Evolutionary conservation across 2,329 filamentous ascomycete genomes (phyloP), one percentile per base, ranked within the genome.

Genomic region (Incumbomyces lentus): DNA sequence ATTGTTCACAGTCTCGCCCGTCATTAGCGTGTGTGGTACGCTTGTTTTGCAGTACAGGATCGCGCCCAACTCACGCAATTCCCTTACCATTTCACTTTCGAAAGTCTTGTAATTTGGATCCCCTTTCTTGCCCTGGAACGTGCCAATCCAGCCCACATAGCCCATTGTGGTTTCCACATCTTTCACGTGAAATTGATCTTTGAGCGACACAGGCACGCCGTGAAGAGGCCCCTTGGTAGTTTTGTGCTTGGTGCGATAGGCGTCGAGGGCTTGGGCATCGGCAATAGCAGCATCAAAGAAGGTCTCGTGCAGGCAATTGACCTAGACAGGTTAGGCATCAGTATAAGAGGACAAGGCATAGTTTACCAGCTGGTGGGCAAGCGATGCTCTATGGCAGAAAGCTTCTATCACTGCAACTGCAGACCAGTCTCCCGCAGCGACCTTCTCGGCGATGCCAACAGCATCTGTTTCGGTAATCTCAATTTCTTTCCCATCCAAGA

Each of bases 81-180:
- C 72, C 18, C 61, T 63, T 2, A 79, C 76, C 57, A 81, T 71
- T 52, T 80, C 71, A 40, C 74, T 79, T 61, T 83, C 69, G 52
- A 71, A 72, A 35, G 68, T 55, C 2, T 60, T 59, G 62, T 63
- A 64, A 66, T 76, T 56, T 66, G 74, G 29, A 66, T 71, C 49
- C 65, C 73, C 68, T 49, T 70, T 70, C 35, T 69, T 63, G 42
- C 74, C 78, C 60, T 81, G 63, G 52, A 79, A 75, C 0, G 74
- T 75, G 6, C 72, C 74, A n/a, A 82, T 74, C 71, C 78, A 79
- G n/a, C 78, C 76, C 18, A 81, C 68, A 55, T 81, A 82, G 11
- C 78, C 79, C 68, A 82, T 82, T 58, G 64, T 79, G 60, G 52
- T 75, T 49, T 76, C 72, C 2, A 74, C 64, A 1, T 70, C 71